phyloP scores from a whole-genome alignment of 1,284 basidiomycete genomes.

The Erythrobasidium hasegawianum region DNA sequence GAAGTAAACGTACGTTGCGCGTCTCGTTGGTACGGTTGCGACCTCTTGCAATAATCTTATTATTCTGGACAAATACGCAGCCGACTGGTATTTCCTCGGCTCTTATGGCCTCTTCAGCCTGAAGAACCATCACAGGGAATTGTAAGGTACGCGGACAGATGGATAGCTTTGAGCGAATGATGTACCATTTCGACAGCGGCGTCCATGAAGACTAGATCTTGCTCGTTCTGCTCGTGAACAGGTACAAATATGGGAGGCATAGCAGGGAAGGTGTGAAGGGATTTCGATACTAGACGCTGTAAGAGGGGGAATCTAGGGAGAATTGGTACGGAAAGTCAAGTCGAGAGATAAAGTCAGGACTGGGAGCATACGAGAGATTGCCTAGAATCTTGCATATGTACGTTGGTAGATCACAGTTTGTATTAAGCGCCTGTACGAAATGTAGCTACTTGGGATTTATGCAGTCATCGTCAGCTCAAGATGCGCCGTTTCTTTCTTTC shows the following conservation, averaged over 20 bases:
- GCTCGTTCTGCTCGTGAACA: slow-evolving; percentile 36
- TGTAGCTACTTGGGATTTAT: too few relatives aligned
- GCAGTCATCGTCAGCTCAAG: too few relatives aligned
- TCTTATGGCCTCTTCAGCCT: slow-evolving; percentile 69
- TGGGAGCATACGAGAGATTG: too few relatives aligned
- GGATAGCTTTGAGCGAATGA: neutral
- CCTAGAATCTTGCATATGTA: too few relatives aligned
- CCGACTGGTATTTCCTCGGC: slow-evolving; percentile 93
- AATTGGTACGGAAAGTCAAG: too few relatives aligned
- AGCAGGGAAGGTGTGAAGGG: too few relatives aligned
- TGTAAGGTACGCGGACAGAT: neutral
- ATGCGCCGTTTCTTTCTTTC: too few relatives aligned
- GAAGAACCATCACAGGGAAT: neutral
- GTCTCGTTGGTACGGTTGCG: slow-evolving; percentile 93
- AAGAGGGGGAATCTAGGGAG: too few relatives aligned
- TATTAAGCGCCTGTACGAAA: too few relatives aligned
- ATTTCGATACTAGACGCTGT: too few relatives aligned
- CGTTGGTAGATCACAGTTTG: too few relatives aligned
- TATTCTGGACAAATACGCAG: slow-evolving; percentile 84
- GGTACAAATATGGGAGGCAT: slow-evolving; percentile 44
- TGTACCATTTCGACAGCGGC: slow-evolving; percentile 44
- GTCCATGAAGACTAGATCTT: slow-evolving; percentile 46
- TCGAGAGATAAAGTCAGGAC: too few relatives aligned
- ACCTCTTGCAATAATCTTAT: slow-evolving; percentile 71
- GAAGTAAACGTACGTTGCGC: slow-evolving; percentile 63